Evolutionary conservation across 1,284 basidiomycete species (phyloP).

Genomic region (Veloboletus limbatus): DNA sequence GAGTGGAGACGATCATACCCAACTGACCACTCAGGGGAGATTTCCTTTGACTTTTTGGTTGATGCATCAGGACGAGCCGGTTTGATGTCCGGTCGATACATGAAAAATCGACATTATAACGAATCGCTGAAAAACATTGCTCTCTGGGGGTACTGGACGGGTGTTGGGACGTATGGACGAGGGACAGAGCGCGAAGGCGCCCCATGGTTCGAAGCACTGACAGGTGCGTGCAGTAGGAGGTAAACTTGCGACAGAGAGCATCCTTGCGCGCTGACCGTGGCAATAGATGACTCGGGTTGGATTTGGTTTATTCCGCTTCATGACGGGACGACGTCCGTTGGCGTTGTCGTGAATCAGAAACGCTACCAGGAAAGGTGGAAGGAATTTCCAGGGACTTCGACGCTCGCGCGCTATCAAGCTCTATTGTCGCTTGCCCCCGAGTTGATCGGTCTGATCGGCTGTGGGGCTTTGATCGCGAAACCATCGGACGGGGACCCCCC

Average conservation of each 20-base stretch:
- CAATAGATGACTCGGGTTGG: conserved; percentile 71
- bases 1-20: conserved; percentile 46
- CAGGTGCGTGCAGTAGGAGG: conserved; percentile 40
- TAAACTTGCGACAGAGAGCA: neutral
- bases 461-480: conserved; percentile 42
- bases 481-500: conserved; percentile 9
- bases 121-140: conserved; percentile 69
- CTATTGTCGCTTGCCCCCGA: conserved; percentile 46
- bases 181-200: conserved; percentile 53
- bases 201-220: conserved; percentile 72
- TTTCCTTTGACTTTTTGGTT: conserved; percentile 62
- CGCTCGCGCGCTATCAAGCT: conserved; percentile 29
- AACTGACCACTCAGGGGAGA: conserved; percentile 43
- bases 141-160: conserved; percentile 73
- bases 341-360: conserved; percentile 68
- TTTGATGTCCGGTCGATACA: conserved; percentile 60
- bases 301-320: conserved; percentile 77
- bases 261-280: conserved; percentile 3
- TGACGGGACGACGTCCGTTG: conserved; percentile 64
- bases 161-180: conserved; percentile 50
- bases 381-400: conserved; percentile 40
- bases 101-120: conserved; percentile 68
- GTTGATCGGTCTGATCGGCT: conserved; percentile 48
- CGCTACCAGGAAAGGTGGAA: conserved; percentile 41
- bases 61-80: conserved; percentile 71